Evolutionary conservation across 2,329 filamentous ascomycete genomes (phyloP), one percentile per base, ranked within the genome.

Genomic region (Apiospora pterosperma): DNA sequence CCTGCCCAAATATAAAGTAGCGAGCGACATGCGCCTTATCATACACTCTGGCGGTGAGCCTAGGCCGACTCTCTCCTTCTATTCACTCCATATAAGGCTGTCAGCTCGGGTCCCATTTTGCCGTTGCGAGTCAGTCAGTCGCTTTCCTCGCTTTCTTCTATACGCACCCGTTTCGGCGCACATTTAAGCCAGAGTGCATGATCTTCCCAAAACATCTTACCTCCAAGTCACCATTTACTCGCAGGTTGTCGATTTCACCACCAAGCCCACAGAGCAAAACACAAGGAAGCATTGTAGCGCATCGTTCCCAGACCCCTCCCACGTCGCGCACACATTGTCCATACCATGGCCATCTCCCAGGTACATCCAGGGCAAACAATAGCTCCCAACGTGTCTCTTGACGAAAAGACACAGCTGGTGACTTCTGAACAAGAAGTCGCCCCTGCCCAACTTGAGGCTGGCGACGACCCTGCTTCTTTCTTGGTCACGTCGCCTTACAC

Each of bases 401-500:
- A 66, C 36, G 60, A 60, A 12, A 64, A 66, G 60, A 60, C 60
- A 8, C 14, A 61, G 21, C 36, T 63, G 19, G 19, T 64, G 7
- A 55, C 62, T 10, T 62, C 60, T 14, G 44, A 38, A 3, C 7
- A 41, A 25, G 36, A 64, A 23, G 14, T 64, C 21, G 25, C 7
- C 11, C 8, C 31, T 36, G 36, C 62, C 6, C n/a, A 28, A 25
- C 36, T 60, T 19, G 59, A 21, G 1, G 38, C 11, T 31, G 60
- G 60, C 41, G 60, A 8, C 39, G 25, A 36, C 19, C 28, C 48
- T 10, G 38, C n/a, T n/a, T 70, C 76, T 67, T 79, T 76, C 71
- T 78, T 96, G 55, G 81, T 91, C 44, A 84, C 89, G 67, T 97
- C 93, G 0, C 93, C 93, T 0, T 97, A 97, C 75, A 86, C 87